These are phyloP conservation scores for Candida sonorensis DNA, from an alignment of 805 yeast species.

Conservation along the genomic window DNA sequence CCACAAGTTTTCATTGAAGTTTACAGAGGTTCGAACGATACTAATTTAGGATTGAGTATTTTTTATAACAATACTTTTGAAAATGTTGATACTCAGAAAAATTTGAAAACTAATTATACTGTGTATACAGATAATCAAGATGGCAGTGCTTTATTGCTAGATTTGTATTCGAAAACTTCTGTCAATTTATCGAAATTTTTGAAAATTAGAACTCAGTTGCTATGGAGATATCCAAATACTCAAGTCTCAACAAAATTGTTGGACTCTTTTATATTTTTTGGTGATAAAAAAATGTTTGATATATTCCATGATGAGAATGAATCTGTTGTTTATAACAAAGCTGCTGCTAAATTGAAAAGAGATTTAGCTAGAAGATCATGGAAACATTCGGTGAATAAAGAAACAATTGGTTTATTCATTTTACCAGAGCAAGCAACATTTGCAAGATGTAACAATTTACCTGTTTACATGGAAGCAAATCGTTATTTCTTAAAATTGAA, in stretches of 20 bases:
- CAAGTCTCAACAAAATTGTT: slow-evolving; percentile 70
- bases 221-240: slow-evolving; percentile 81
- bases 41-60: slow-evolving; percentile 69
- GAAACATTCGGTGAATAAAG: slow-evolving; percentile 59
- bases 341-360: slow-evolving; percentile 65
- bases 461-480: slow-evolving; percentile 86
- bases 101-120: slow-evolving; percentile 60
- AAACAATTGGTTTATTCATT: slow-evolving; percentile 61
- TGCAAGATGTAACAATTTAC: slow-evolving; percentile 69
- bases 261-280: slow-evolving; percentile 66
- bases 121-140: slow-evolving; percentile 47
- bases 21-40: slow-evolving; percentile 62
- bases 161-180: slow-evolving; percentile 60
- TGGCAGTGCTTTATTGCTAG: slow-evolving; percentile 49
- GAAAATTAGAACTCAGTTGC: slow-evolving; percentile 74
- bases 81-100: slow-evolving; percentile 64
- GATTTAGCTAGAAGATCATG: slow-evolving; percentile 90
- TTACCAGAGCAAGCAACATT: slow-evolving; percentile 67
- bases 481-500: slow-evolving; percentile 63
- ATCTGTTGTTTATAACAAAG: slow-evolving; percentile 29
- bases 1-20: slow-evolving; percentile 84
- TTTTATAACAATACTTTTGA: slow-evolving; percentile 71
- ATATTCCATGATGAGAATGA: slow-evolving; percentile 36
- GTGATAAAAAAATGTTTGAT: slow-evolving; percentile 45
- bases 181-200: slow-evolving; percentile 68